phyloP scores from a whole-genome alignment of 2,329 filamentous ascomycete genomes.

The Aspergillus intermedius region DNA sequence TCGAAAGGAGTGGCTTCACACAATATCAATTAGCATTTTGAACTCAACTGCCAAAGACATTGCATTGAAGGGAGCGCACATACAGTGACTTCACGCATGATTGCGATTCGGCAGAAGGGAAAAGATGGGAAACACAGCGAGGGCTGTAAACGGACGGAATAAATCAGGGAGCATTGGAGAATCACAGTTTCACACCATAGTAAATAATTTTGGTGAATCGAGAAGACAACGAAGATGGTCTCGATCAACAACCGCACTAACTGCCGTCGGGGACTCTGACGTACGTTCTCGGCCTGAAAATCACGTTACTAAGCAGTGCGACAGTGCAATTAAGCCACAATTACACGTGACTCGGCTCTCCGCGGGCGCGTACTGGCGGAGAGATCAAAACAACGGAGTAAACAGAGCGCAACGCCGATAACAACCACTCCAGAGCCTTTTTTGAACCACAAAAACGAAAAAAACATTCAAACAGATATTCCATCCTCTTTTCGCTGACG shows the following conservation, averaged over 20 bases:
- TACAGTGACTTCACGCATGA: slow-evolving; percentile 28
- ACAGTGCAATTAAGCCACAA: slow-evolving; percentile 2
- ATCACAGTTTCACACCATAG: slow-evolving; percentile 17
- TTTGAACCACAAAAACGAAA: neutral
- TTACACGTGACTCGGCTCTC: slow-evolving; percentile 12
- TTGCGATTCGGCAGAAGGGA: slow-evolving; percentile 11
- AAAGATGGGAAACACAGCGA: slow-evolving; percentile 21
- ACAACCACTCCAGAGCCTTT: neutral
- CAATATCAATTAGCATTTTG: slow-evolving; percentile 4
- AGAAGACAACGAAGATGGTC: neutral
- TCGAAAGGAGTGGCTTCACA: slow-evolving; percentile 18
- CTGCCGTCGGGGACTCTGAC: slow-evolving; percentile 10
- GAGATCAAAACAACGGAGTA: slow-evolving; percentile 18
- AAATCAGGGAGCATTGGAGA: slow-evolving; percentile 11
- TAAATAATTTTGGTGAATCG: no score
- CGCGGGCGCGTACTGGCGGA: slow-evolving; percentile 13
- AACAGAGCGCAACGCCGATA: slow-evolving; percentile 10
- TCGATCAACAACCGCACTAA: neutral
- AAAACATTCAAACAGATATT: neutral
- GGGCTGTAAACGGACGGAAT: slow-evolving; percentile 9
- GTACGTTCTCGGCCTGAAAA: slow-evolving; percentile 15
- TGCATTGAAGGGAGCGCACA: slow-evolving; percentile 4
- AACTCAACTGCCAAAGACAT: neutral
- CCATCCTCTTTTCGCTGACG: neutral
- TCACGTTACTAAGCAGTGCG: neutral